Evolutionary conservation across 2,329 filamentous ascomycete genomes (phyloP).

Genomic region (Coniochaeta sp.): DNA sequence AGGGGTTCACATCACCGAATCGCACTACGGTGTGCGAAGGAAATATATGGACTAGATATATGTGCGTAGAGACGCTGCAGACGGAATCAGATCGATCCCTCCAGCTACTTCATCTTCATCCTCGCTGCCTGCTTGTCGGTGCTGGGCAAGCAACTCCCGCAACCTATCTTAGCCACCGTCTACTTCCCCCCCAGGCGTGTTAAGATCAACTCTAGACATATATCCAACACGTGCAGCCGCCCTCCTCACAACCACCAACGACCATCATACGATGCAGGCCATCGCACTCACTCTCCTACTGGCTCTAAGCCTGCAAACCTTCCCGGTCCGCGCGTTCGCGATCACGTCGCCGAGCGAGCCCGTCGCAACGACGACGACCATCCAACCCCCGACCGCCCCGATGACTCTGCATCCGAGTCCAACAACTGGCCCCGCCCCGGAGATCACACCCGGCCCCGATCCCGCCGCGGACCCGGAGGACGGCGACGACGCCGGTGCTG

Average conservation of each 20-base stretch:
- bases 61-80: background rate
- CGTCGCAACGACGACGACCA: background rate
- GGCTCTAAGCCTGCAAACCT: background rate
- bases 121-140: too few relatives aligned
- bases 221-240: background rate
- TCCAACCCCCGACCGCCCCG: background rate
- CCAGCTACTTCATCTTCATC: too few relatives aligned
- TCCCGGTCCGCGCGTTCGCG: background rate
- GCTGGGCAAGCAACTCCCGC: too few relatives aligned
- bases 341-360: background rate
- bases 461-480: slow-evolving; percentile 12
- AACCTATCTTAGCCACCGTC: too few relatives aligned
- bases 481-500: slow-evolving; percentile 6
- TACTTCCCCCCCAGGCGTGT: too few relatives aligned
- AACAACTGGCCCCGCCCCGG: background rate
- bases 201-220: too few relatives aligned
- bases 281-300: background rate
- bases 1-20: background rate
- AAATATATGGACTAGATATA: background rate
- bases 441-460: slow-evolving; percentile 8
- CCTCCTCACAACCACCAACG: background rate
- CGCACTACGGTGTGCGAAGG: background rate
- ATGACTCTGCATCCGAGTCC: background rate
- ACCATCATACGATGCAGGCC: background rate
- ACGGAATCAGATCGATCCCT: background rate